phyloP scores from a whole-genome alignment of 2,329 filamentous ascomycete genomes.

The Diaporthe caulivora region DNA sequence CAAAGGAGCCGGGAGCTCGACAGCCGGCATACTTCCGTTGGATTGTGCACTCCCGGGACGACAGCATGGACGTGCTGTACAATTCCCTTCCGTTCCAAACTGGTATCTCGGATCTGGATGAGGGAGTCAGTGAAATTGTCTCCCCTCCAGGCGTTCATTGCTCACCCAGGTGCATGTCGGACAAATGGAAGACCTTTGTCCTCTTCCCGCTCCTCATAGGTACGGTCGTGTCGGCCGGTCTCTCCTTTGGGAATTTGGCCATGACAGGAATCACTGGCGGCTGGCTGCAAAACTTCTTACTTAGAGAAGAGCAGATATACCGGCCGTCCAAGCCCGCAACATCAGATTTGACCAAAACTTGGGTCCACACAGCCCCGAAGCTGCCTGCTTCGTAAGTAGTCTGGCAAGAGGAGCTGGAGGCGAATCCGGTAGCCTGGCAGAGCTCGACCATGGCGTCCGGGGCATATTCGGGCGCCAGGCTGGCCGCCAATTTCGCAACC shows the following conservation, averaged over 20 bases:
- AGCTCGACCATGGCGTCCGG: conserved; percentile 64
- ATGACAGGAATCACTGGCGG: conserved; percentile 60
- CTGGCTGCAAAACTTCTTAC: conserved; percentile 59
- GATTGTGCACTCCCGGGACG: conserved; percentile 55
- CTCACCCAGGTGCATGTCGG: conserved; percentile 63
- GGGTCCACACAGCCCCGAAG: conserved; percentile 69
- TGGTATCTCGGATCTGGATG: conserved; percentile 62
- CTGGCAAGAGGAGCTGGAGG: conserved; percentile 60
- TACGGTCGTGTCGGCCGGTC: conserved; percentile 56
- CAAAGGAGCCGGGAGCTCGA: conserved; percentile 62
- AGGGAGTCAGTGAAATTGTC: background rate
- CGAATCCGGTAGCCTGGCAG: conserved; percentile 61
- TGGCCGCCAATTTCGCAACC: conserved; percentile 63
- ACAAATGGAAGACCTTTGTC: conserved; percentile 68
- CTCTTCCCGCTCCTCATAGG: conserved; percentile 64
- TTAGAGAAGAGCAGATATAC: conserved; percentile 67
- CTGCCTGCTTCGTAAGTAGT: conserved; percentile 59
- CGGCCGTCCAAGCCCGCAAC: conserved; percentile 66
- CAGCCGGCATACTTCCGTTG: conserved; percentile 50
- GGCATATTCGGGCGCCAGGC: conserved; percentile 60
- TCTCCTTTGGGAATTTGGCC: conserved; percentile 66
- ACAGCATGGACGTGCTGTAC: conserved; percentile 64
- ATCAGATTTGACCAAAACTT: conserved; percentile 66
- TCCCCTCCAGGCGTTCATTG: background rate
- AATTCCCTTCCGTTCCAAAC: conserved; percentile 66